Base-by-base conservation (phyloP, 2,329 filamentous ascomycete genomes). In the Scorias spongiosa region DNA sequence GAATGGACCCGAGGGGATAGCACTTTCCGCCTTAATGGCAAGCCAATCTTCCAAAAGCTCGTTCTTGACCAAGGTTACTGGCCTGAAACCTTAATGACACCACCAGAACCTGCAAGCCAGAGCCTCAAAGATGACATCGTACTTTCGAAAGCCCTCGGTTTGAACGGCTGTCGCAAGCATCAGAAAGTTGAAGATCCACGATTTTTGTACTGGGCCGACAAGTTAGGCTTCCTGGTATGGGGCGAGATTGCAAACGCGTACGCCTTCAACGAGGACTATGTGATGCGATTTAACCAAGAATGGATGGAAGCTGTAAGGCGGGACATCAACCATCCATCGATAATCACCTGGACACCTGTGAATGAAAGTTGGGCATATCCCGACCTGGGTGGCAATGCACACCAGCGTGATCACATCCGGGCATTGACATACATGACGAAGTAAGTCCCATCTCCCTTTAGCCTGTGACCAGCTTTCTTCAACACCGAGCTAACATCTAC, bases 291-390 rank as follows among this genome's bases (percentile, higher is more conserved):
- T 63, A 70, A 78, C 49, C 64, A 70, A 42, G 79, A 83, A 54
- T 83, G 79, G 79, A 64, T 66, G 1, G 77, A 78, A 54, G 69
- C 72, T 5, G 72, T 82, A 5, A 69, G 69, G 54, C 63, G 79
- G 15, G 78, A 80, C 52, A 74, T 81, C 48, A 82, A 81, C 51
- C 76, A 79, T 43, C 76, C 79, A 0, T 75, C 66, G 7, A 64
- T 83, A 18, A 67, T 82, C 5, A 73, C 74, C 0, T 83, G 79
- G 79, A 82, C 78, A 2, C 76, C 76, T 0, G 71, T 78, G 39
- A 82, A 83, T 50, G 69, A 72, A 55, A 70, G 63, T 51, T 83
- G 78, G 79, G 79, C 68, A 0, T 82, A 82, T 51, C 68, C 74
- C 0, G 66, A 70, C 30, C 65, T 82, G 29, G 70, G 71, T 47